A percentile compares a stretch with the other conserved stretches of the same genome.
phyloP scores from a whole-genome alignment of 352 stramenopile genomes.

The Globisporangium echinulatum region DNA sequence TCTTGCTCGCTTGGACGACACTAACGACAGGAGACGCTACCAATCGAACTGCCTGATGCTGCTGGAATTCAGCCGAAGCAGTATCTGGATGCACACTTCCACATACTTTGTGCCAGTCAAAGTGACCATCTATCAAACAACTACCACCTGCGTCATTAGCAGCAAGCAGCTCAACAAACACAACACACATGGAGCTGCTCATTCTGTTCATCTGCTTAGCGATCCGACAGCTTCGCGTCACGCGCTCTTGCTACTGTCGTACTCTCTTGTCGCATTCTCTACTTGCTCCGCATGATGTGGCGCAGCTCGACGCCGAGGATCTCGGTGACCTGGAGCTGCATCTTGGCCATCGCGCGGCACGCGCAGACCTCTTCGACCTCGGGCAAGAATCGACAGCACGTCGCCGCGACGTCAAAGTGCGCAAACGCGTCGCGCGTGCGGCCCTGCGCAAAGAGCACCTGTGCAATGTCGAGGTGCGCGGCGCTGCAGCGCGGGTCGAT shows the following conservation, averaged over 20 bases:
- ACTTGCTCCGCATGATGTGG: conserved; percentile 83
- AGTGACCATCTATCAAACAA: background rate
- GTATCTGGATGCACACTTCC: background rate
- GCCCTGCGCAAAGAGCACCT: conserved; percentile 82
- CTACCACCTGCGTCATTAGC: too few species aligned
- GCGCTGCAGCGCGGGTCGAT: conserved; percentile 76
- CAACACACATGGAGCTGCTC: background rate
- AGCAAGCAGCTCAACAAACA: background rate
- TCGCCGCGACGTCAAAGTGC: conserved; percentile 66
- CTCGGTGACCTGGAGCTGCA: conserved; percentile 80
- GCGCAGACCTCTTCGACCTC: conserved; percentile 80
- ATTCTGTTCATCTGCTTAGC: background rate
- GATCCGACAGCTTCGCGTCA: background rate
- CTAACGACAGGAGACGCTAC: too few species aligned
- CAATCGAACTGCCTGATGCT: too few species aligned
- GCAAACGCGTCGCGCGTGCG: conserved; percentile 58
- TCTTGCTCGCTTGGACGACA: too few species aligned
- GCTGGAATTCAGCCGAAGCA: conserved; percentile 12
- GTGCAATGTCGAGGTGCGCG: conserved; percentile 78
- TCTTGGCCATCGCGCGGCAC: conserved; percentile 71
- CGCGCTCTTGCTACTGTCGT: too few species aligned
- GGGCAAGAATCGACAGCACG: conserved; percentile 74
- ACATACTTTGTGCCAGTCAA: background rate
- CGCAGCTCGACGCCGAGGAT: conserved; percentile 81
- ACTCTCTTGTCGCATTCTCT: conserved; percentile 1